phyloP scores from a whole-genome alignment of 2,329 filamentous ascomycete genomes.

The Didymella segeticola region DNA sequence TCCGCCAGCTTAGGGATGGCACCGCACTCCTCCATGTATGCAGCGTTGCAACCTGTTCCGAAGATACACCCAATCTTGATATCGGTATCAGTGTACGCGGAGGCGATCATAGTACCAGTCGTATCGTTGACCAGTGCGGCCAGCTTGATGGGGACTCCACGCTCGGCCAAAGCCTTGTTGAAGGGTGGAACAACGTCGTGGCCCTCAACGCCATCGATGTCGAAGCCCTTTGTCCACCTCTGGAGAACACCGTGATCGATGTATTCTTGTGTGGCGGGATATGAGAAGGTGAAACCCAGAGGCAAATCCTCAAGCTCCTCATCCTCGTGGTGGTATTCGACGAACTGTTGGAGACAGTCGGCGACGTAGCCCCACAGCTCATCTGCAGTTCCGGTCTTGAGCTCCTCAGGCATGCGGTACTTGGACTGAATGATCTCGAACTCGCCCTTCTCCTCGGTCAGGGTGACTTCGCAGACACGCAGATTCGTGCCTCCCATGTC shows the following conservation, averaged over 20 bases:
- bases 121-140: constrained; percentile 97
- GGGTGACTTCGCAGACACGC: constrained; percentile 89
- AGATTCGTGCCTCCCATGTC: constrained; percentile 98
- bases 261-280: constrained; percentile 90
- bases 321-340: constrained; percentile 80
- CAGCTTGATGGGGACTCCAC: constrained; percentile 87
- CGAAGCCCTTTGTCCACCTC: constrained; percentile 97
- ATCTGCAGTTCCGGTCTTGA: constrained; percentile 84
- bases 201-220: constrained; percentile 90
- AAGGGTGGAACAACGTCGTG: constrained; percentile 90
- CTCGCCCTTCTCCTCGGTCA: constrained; percentile 87
- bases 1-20: constrained; percentile 93
- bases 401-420: constrained; percentile 92
- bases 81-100: constrained; percentile 89
- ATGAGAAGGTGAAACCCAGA: constrained; percentile 96
- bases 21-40: constrained; percentile 94
- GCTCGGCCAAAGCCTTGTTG: constrained; percentile 75
- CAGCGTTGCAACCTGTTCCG: constrained; percentile 96
- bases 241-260: constrained; percentile 93
- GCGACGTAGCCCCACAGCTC: constrained; percentile 96
- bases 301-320: constrained; percentile 71
- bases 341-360: constrained; percentile 90
- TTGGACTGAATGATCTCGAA: constrained; percentile 97
- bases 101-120: constrained; percentile 94
- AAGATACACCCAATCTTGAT: constrained; percentile 99